Evolutionary conservation across 2,329 filamentous ascomycete species (phyloP).

Genomic region (Harringtonia aguacate): DNA sequence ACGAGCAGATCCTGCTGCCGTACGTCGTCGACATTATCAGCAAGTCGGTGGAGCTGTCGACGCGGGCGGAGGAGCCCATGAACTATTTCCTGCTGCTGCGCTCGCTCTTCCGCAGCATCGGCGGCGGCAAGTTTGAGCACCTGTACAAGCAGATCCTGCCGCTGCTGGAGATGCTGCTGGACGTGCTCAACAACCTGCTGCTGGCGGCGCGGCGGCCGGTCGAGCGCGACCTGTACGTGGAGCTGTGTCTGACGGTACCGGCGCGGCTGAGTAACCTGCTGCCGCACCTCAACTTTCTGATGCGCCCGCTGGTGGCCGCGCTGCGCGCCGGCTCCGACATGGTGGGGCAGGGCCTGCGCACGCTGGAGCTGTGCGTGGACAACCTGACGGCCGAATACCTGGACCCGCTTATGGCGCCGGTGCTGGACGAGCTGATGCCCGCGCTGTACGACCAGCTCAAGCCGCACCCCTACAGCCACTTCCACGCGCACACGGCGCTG

Average conservation of each 20-base stretch:
- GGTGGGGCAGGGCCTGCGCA: constrained; percentile 86
- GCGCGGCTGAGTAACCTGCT: constrained; percentile 88
- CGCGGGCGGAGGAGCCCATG: constrained; percentile 92
- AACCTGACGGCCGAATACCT: constrained; percentile 97
- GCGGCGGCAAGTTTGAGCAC: constrained; percentile 93
- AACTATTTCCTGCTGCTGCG: constrained; percentile 94
- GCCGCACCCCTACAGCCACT: constrained; percentile 91
- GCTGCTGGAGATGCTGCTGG: constrained; percentile 90
- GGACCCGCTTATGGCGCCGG: constrained; percentile 97
- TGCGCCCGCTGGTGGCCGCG: constrained; percentile 95
- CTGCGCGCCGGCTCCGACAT: constrained; percentile 84
- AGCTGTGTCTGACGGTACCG: constrained; percentile 91
- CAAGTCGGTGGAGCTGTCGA: constrained; percentile 91
- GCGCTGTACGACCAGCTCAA: constrained; percentile 92
- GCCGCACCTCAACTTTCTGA: constrained; percentile 90
- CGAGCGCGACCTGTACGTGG: constrained; percentile 92
- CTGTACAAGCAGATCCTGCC: constrained; percentile 97
- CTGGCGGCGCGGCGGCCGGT: constrained; percentile 81
- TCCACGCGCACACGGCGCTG: constrained; percentile 96
- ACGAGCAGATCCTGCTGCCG: constrained; percentile 88
- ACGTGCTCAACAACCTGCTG: constrained; percentile 91
- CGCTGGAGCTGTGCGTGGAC: constrained; percentile 91
- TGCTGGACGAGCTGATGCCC: constrained; percentile 98
- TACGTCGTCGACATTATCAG: constrained; percentile 97
- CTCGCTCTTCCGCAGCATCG: constrained; percentile 91